Evolutionary conservation across 352 stramenopile genomes (phyloP).

Genomic region (Lagenidium sp.): DNA sequence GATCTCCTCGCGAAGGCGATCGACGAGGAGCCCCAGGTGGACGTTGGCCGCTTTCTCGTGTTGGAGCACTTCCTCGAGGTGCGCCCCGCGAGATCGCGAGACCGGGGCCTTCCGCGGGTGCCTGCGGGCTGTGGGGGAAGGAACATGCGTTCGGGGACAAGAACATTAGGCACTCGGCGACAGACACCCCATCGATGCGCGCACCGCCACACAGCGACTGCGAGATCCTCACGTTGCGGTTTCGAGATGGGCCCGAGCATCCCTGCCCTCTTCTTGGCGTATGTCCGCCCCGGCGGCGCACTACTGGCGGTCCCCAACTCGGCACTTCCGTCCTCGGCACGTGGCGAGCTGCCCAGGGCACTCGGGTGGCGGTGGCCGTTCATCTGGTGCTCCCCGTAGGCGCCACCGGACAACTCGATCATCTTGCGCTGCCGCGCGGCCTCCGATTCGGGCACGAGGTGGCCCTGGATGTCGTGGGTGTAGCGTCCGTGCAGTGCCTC

Average conservation of each 20-base stretch:
- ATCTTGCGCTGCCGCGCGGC: conserved; percentile 40
- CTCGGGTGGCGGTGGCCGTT: neutral
- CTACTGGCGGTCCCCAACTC: too few species aligned
- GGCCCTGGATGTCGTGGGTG: conserved; percentile 57
- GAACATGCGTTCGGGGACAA: neutral
- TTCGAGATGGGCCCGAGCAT: conserved; percentile 66
- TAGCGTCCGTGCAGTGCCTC: conserved; percentile 56
- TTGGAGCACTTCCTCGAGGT: conserved; percentile 57
- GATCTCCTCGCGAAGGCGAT: conserved; percentile 51
- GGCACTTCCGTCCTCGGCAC: neutral
- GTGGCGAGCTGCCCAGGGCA: neutral
- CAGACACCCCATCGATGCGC: too few species aligned
- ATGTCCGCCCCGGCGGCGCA: conserved; percentile 1
- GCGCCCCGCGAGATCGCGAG: conserved; percentile 52
- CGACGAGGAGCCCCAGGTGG: conserved; percentile 32
- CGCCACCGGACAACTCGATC: conserved; percentile 41
- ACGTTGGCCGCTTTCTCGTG: conserved; percentile 32
- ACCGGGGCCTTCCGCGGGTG: conserved; percentile 20
- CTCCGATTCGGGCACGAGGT: conserved; percentile 56
- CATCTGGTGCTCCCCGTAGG: conserved; percentile 14
- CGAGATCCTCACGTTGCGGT: conserved; percentile 27
- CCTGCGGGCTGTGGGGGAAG: conserved; percentile 12
- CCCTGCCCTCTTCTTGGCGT: conserved; percentile 57
- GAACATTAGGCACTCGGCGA: too few species aligned
- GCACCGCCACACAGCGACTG: too few species aligned